phyloP scores from a whole-genome alignment of 257 asterid species.

The Euphrasia confusa region DNA sequence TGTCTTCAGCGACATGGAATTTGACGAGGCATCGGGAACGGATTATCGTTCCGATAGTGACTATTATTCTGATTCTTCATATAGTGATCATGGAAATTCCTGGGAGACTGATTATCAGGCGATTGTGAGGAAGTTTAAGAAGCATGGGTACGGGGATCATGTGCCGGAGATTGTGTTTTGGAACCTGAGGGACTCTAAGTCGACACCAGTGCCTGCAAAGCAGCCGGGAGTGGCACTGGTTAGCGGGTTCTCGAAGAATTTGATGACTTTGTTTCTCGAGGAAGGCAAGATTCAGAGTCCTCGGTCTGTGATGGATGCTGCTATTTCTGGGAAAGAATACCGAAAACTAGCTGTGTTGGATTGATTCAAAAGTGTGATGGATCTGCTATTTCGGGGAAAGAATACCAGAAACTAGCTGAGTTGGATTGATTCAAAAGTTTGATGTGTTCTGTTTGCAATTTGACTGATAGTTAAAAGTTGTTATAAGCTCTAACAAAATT shows the following conservation, averaged over 20 bases:
- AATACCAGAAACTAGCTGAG: slow-evolving; percentile 33
- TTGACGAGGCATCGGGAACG: slow-evolving; percentile 21
- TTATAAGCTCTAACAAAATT: not conserved
- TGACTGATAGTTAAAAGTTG: too few species aligned
- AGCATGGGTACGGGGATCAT: slow-evolving; percentile 30
- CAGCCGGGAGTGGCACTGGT: slow-evolving; percentile 41
- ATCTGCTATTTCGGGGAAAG: slow-evolving; percentile 40
- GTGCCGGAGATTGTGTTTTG: slow-evolving; percentile 55
- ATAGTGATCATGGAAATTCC: not conserved
- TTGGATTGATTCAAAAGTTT: slow-evolving; percentile 26
- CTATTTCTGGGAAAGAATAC: slow-evolving; percentile 43
- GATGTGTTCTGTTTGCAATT: too few species aligned
- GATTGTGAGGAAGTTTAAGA: slow-evolving; percentile 34
- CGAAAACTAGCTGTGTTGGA: slow-evolving; percentile 32
- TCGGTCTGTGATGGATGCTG: slow-evolving; percentile 38
- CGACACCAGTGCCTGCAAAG: slow-evolving; percentile 35
- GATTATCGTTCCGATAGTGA: not conserved
- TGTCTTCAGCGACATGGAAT: slow-evolving; percentile 49
- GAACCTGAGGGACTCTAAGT: slow-evolving; percentile 45
- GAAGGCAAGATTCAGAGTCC: slow-evolving; percentile 26
- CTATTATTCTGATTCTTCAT: too few species aligned
- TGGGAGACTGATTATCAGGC: slow-evolving; percentile 51
- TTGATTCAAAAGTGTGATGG: slow-evolving; percentile 21
- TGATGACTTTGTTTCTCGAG: slow-evolving; percentile 40
- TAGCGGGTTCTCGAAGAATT: slow-evolving; percentile 48